A percentile compares a stretch with the other conserved stretches of the same genome.
Evolutionary conservation across 192 early-diverging fungal genomes (phyloP).

Genomic region (Pecoramyces ruminantium): DNA sequence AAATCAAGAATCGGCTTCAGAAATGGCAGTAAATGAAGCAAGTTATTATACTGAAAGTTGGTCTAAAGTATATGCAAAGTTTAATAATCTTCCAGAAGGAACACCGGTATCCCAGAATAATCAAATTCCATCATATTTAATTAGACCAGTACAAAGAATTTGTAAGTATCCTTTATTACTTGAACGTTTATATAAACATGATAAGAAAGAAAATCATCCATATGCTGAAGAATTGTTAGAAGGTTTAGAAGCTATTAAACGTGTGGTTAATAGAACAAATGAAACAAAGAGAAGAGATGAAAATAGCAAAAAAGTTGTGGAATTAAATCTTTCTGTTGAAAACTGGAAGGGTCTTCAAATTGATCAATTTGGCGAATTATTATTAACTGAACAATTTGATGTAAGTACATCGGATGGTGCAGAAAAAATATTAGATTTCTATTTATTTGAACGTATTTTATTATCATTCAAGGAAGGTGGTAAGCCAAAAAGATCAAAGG

Average conservation of each 20-base stretch:
- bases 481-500: constrained; percentile 18
- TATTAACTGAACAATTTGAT: constrained; percentile 71
- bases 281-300: constrained; percentile 78
- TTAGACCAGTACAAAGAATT: constrained; percentile 76
- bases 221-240: constrained; percentile 28
- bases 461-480: constrained; percentile 79
- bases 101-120: background rate
- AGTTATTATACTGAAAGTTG: constrained; percentile 9
- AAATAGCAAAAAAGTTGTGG: constrained; percentile 61
- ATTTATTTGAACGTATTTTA: constrained; percentile 83
- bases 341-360: constrained; percentile 80
- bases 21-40: constrained; percentile 48
- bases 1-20: constrained; percentile 64
- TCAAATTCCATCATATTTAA: background rate
- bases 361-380: constrained; percentile 57
- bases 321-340: constrained; percentile 67
- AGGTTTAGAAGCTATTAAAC: constrained; percentile 65
- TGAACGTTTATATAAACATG: constrained; percentile 6
- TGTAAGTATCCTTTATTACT: constrained; percentile 94
- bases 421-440: constrained; percentile 70
- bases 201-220: constrained; percentile 7
- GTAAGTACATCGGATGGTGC: constrained; percentile 58
- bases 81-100: background rate
- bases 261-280: constrained; percentile 78
- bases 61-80: background rate